These are phyloP conservation scores for Tuber calosporum DNA, from an alignment of 495 filamentous ascomycete genomes.

Conservation along the genomic window DNA sequence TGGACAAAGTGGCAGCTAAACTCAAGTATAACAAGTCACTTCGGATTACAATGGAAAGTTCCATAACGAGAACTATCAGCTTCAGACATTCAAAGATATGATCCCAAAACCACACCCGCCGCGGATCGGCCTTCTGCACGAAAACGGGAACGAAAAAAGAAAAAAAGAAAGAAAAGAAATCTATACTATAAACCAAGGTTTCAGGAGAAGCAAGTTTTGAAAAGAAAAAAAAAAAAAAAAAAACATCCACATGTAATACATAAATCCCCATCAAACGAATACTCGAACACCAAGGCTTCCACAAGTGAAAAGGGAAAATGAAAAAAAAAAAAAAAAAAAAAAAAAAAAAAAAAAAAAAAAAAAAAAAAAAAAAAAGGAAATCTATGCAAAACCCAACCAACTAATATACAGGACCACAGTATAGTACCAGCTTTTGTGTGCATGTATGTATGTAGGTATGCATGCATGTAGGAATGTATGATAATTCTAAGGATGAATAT, in stretches of 20 bases:
- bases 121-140: not conserved
- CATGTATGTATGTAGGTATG: not conserved
- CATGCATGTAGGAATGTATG: not conserved
- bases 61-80: too few relatives aligned
- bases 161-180: not conserved
- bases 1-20: not conserved
- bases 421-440: not conserved
- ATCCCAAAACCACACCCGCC: not conserved
- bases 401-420: constrained; percentile 4
- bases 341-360: not conserved
- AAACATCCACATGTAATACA: not conserved
- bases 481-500: not conserved
- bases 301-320: not conserved
- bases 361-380: not conserved
- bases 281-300: too few relatives aligned
- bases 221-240: not conserved
- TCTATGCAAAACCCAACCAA: not conserved
- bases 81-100: not conserved
- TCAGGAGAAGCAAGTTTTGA: not conserved
- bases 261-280: not conserved
- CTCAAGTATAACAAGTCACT: not conserved
- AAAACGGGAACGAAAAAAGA: not conserved
- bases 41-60: not conserved
- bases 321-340: not conserved
- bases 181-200: not conserved